Evolutionary conservation across 2,329 filamentous ascomycete genomes (phyloP).

Genomic region (Botryotinia convoluta): DNA sequence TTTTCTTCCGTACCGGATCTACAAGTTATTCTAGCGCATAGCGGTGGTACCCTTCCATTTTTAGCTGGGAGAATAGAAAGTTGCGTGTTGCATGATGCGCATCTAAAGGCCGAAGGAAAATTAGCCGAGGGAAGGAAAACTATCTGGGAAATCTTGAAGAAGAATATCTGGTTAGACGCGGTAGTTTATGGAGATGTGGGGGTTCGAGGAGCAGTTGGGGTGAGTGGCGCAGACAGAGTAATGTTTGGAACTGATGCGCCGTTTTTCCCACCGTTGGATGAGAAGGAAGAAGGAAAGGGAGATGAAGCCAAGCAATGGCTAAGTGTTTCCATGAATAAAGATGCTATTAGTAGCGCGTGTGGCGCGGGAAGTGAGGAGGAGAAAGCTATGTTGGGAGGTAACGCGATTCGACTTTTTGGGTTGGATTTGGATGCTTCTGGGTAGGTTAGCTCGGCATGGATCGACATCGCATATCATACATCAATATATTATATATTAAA

Average conservation of each 20-base stretch:
- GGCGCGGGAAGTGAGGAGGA: slow-evolving; percentile 46
- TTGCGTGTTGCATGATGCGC: slow-evolving; percentile 78
- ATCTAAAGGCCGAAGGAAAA: slow-evolving; percentile 64
- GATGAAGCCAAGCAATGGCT: slow-evolving; percentile 54
- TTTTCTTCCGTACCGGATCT: slow-evolving; percentile 73
- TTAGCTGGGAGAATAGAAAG: slow-evolving; percentile 85
- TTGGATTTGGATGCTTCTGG: slow-evolving; percentile 19
- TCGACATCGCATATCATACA: not conserved
- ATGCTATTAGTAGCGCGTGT: slow-evolving; percentile 54
- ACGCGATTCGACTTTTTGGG: slow-evolving; percentile 54
- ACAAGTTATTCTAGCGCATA: slow-evolving; percentile 79
- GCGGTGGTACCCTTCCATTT: slow-evolving; percentile 84
- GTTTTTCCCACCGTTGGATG: slow-evolving; percentile 75
- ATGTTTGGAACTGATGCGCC: slow-evolving; percentile 84
- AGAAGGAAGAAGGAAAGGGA: slow-evolving; percentile 51
- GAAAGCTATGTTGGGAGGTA: slow-evolving; percentile 56
- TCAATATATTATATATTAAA: not conserved
- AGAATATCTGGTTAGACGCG: slow-evolving; percentile 84
- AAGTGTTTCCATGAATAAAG: slow-evolving; percentile 60
- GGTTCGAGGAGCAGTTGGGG: slow-evolving; percentile 66
- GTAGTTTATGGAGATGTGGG: slow-evolving; percentile 79
- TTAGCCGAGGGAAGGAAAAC: slow-evolving; percentile 48
- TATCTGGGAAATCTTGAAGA: slow-evolving; percentile 63
- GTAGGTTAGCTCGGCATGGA: not conserved
- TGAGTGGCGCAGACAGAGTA: slow-evolving; percentile 65